Conservation (phyloP, 2,329 filamentous ascomycete genomes). For the Sordariomycetes sp. region DNA sequence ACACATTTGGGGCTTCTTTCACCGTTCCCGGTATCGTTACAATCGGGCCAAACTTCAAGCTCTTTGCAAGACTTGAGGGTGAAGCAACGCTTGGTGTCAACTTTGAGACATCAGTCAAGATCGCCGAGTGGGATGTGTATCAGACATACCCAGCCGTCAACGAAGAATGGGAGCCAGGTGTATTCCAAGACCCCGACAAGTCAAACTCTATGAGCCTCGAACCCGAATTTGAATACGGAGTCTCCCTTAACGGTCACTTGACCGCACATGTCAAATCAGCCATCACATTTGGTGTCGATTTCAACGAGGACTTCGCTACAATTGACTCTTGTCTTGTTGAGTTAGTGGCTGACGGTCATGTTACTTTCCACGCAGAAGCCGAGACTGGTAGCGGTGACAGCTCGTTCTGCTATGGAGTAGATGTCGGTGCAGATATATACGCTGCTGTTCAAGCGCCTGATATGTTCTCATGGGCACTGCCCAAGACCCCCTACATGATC, state of each 20-base stretch:
- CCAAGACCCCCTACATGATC: not conserved
- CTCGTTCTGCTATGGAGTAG: slow-evolving; percentile 5
- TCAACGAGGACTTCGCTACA: slow-evolving; percentile 1
- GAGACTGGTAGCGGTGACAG: slow-evolving; percentile 3
- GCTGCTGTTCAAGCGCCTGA: slow-evolving; percentile 1
- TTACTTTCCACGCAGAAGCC: slow-evolving; percentile 6
- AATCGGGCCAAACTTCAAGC: slow-evolving; percentile 18
- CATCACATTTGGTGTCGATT: slow-evolving; percentile 7
- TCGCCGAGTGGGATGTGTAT: slow-evolving; percentile 14
- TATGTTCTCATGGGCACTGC: not conserved
- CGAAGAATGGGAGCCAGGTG: slow-evolving; percentile 1
- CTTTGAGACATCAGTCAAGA: slow-evolving; percentile 15
- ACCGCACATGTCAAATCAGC: slow-evolving; percentile 6
- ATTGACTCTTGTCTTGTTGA: slow-evolving; percentile 4
- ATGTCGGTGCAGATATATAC: slow-evolving; percentile 5
- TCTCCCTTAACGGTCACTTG: slow-evolving; percentile 2
- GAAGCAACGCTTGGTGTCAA: slow-evolving; percentile 10
- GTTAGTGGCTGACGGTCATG: slow-evolving; percentile 4
- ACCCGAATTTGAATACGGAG: slow-evolving; percentile 6
- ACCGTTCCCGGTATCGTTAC: slow-evolving; percentile 18
- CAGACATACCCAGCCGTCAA: slow-evolving; percentile 5
- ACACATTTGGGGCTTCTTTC: slow-evolving; percentile 16
- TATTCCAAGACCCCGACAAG: slow-evolving; percentile 1
- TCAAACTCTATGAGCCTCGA: not conserved
- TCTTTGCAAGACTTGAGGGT: slow-evolving; percentile 13